Percentiles rank a stretch among this genome's conserved stretches.
phyloP scores from a whole-genome alignment of 768 basidiomycete species.

The Piloderma croceum region DNA sequence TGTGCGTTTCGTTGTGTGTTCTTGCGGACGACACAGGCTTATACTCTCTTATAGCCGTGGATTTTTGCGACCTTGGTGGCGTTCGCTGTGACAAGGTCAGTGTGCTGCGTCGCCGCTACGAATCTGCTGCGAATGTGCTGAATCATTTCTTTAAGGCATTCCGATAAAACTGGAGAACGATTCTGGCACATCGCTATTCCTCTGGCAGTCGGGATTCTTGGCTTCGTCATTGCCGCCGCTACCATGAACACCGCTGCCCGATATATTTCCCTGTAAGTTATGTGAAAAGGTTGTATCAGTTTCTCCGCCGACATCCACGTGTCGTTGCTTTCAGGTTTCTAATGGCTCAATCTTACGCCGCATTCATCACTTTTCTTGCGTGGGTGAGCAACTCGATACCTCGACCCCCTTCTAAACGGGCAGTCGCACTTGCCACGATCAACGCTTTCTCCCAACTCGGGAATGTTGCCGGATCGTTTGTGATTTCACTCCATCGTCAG shows the following conservation, averaged over 20 bases:
- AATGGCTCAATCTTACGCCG: slow-evolving; percentile 70
- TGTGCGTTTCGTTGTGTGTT: neutral
- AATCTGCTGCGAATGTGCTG: slow-evolving; percentile 1
- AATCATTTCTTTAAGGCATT: slow-evolving; percentile 41
- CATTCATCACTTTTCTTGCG: slow-evolving; percentile 58
- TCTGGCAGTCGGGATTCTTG: slow-evolving; percentile 54
- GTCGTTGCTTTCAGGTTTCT: slow-evolving; percentile 56
- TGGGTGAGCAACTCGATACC: slow-evolving; percentile 60
- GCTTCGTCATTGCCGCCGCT: slow-evolving; percentile 59
- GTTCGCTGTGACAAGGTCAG: slow-evolving; percentile 47
- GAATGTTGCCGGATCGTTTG: slow-evolving; percentile 79
- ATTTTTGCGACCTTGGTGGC: slow-evolving; percentile 54
- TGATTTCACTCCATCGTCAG: slow-evolving; percentile 14
- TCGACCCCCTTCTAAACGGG: slow-evolving; percentile 80
- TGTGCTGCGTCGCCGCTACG: neutral
- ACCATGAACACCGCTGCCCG: slow-evolving; percentile 59
- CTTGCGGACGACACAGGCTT: slow-evolving; percentile 8
- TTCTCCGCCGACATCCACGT: no score
- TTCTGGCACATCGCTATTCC: slow-evolving; percentile 59
- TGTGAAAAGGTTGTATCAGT: no score
- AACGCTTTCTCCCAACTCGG: slow-evolving; percentile 81
- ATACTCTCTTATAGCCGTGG: slow-evolving; percentile 57
- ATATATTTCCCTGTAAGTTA: slow-evolving; percentile 59
- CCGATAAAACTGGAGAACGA: slow-evolving; percentile 66
- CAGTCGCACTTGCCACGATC: slow-evolving; percentile 79